Conservation (phyloP, 2,329 filamentous ascomycete species). For the Sarocladium brachiariae region DNA sequence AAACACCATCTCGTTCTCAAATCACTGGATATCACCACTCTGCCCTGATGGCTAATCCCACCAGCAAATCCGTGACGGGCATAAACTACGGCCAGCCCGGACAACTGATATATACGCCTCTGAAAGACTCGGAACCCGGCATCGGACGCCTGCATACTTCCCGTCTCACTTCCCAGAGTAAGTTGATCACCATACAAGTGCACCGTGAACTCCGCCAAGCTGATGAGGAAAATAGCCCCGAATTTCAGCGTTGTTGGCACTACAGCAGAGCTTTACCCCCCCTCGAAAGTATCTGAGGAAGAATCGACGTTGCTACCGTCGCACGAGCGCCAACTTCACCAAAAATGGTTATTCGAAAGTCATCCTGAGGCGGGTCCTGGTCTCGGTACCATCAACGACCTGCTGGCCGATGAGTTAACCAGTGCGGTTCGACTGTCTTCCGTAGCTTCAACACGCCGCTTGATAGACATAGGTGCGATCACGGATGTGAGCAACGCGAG, state of each 20-base stretch:
- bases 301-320: conserved; percentile 19
- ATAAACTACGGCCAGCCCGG: conserved; percentile 27
- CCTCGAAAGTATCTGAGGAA: conserved; percentile 19
- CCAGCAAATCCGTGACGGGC: conserved; percentile 22
- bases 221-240: conserved; percentile 24
- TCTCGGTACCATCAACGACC: conserved; percentile 22
- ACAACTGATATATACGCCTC: conserved; percentile 24
- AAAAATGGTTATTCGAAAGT: conserved; percentile 42
- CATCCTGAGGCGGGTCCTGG: conserved; percentile 44
- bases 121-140: conserved; percentile 16
- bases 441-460: conserved; percentile 15
- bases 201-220: too few species aligned
- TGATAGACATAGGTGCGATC: conserved; percentile 53
- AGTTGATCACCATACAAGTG: too few species aligned
- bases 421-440: conserved; percentile 23
- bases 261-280: conserved; percentile 26
- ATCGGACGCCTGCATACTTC: conserved; percentile 24
- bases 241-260: conserved; percentile 26
- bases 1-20: conserved; percentile 18
- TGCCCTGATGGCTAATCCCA: conserved; percentile 31
- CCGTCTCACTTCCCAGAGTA: conserved; percentile 21
- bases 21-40: conserved; percentile 22
- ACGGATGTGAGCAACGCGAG: conserved; percentile 29
- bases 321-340: conserved; percentile 29
- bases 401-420: conserved; percentile 30